Evolutionary conservation across 306 rosid species (phyloP), one percentile per base, ranked within the genome.

Genomic region (Mimosa pudica): DNA sequence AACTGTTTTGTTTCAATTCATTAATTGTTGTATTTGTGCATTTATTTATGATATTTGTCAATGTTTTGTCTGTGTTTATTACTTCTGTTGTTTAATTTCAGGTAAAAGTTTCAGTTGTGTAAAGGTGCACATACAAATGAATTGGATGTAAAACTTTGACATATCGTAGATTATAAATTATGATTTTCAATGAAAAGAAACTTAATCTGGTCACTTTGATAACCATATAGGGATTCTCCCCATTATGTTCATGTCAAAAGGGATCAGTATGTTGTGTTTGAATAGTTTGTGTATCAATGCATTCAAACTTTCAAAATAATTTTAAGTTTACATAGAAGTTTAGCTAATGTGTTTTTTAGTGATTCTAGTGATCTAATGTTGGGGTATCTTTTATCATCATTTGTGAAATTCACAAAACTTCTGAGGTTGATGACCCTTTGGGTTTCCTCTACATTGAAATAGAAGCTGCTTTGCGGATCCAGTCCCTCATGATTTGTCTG

Each of bases 71-170:
- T 65, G 3, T 3, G 4, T 41, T 60, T 46, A 55, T 49, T 70
- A 30, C 62, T 73, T 69, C 41, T 0, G 57, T 51, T 2, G n/a
- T 51, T 73, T 69, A 6, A n/a, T 74, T 62, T 12, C 69, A 33
- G 30, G 66, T 42, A 74, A 42, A 33, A 65, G 62, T 78, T 75
- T 42, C 48, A 70, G 63, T 30, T 52, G 20, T 57, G 57, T 70
- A 41, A 75, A 75, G 79, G 51, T 51, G 71, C 65, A 30, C 18
- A 46, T 33, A 32, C 30, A 64, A 66, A 81, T 17, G 18, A 20
- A 35, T 42, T 60, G 24, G 51, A 51, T 52, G 71, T 51, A 72
- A 42, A 61, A 20, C 9, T 73, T 45, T 63, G 80, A 51, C 52
- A 54, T 45, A 62, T 74, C 35, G 69, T 49, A 35, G 67, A 24